Percentiles rank a stretch among this genome's conserved stretches.
Evolutionary conservation across 2,329 filamentous ascomycete species (phyloP).

Genomic region (Zopfia rhizophila): DNA sequence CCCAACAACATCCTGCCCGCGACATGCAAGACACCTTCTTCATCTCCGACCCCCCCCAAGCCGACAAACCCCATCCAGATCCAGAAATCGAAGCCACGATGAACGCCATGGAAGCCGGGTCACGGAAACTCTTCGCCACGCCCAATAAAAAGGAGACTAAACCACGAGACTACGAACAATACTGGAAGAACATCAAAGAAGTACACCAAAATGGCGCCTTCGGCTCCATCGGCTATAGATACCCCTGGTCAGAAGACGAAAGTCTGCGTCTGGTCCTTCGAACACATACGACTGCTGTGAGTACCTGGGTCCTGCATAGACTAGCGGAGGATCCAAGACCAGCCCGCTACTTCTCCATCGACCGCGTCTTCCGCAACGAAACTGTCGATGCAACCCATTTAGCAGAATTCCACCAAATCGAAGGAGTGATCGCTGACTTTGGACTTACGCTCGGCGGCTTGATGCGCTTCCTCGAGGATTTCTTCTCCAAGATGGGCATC

Average conservation of each 20-base stretch:
- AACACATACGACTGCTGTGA: constrained; percentile 95
- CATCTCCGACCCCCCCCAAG: constrained; percentile 85
- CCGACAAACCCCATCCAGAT: constrained; percentile 73
- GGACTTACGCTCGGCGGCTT: constrained; percentile 90
- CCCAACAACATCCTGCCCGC: constrained; percentile 96
- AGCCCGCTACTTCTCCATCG: constrained; percentile 98
- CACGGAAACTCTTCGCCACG: constrained; percentile 64
- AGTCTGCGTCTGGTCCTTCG: constrained; percentile 87
- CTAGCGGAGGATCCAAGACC: constrained; percentile 84
- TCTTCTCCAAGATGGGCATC: constrained; percentile 97
- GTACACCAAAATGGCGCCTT: constrained; percentile 94
- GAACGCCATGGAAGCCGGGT: constrained; percentile 60
- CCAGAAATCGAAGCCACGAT: constrained; percentile 59
- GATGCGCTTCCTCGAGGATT: constrained; percentile 93
- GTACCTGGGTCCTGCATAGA: constrained; percentile 89
- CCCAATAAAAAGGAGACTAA: constrained; percentile 63
- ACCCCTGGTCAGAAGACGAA: constrained; percentile 91
- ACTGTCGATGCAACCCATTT: constrained; percentile 96
- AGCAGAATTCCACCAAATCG: constrained; percentile 98
- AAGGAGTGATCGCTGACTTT: constrained; percentile 98
- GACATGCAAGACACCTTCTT: constrained; percentile 99
- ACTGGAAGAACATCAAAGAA: constrained; percentile 86
- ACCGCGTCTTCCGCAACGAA: constrained; percentile 98
- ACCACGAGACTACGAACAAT: constrained; percentile 77
- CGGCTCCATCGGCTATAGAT: constrained; percentile 95